Evolutionary conservation across 2,329 filamentous ascomycete genomes (phyloP), one percentile per base, ranked within the genome.

Genomic region (Juglanconis oblonga): DNA sequence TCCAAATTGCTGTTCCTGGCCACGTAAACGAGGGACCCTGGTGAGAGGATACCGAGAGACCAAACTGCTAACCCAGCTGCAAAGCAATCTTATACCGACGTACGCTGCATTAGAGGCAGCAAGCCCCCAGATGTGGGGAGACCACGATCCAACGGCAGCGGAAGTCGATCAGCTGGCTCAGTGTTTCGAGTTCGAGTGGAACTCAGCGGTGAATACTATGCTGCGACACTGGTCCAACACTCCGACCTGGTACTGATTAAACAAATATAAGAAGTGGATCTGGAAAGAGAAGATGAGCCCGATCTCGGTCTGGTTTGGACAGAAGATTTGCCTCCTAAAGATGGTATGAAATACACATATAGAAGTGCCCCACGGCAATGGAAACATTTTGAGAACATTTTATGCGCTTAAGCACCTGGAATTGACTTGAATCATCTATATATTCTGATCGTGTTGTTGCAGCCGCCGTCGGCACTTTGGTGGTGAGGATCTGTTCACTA

Each of bases 51-150:
- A 17, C 17, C 17, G 17, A 17, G n/a, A 47, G n/a, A 6, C 6
- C 44, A 9, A 11, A 38, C n/a, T n/a, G 13, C 52, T 58, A n/a
- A 55, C 14, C 3, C 10, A 4, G 10, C 11, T 7, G 6, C 14
- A 55, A 55, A 88, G 86, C 63, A 79, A 81, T 58, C 76, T 91
- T 51, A 80, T 92, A 24, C 70, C 81, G 0, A 77, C 79, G 42
- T 88, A 88, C 67, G 87, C 89, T 0, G 77, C 79, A 38, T 70
- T 77, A 11, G 86, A 91, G 68, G 85, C 88, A 0, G 74, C 76
- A 13, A 83, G 82, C 65, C 85, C 83, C 3, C 82, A 84, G 58
- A 92, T 91, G 87, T 92, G 89, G 89, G 88, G 83, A 51, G 82
- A 79, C 1, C 77, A 77, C 38, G 71, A 76, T 32, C 88, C 89